Base-by-base conservation (phyloP, 2,329 filamentous ascomycete genomes). In the Lachnellula willkommii region DNA sequence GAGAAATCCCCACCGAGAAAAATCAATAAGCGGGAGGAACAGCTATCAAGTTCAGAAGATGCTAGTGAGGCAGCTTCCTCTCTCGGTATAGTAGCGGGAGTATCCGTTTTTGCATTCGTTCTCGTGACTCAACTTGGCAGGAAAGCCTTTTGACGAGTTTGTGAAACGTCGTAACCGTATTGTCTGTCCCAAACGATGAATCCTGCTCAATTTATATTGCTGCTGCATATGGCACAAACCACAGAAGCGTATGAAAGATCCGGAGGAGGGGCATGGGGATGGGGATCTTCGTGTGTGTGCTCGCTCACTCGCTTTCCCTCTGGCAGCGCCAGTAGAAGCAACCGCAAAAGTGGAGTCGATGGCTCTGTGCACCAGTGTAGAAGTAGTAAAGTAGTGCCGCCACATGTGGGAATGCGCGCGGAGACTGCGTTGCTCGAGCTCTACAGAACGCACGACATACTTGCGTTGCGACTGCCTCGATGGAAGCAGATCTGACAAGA, bases 151-250 rank as follows among this genome's bases (percentile, higher is more conserved):
- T 57, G 57, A 60, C 47, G 48, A 63, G 55, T 53, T 47, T 22
- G 64, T 66, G 59, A 59, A 55, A 66, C 45, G 22, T 47, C 45
- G 24, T 28, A 47, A 26, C 63, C 37, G 57, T 66, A 61, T 60
- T 65, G 60, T 65, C 61, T 66, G 59, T 65, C 60, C 63, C 60
- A 63, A 60, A 63, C 48, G 50, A 63, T 63, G 59, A 57, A 63
- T 52, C 50, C 56, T 51, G 43, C 50, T 56, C 49, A 45, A 20
- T 57, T 60, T 58, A 63, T 63, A 61, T 64, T 62, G 56, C 56
- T 50, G 56, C 55, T 62, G 64, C 59, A 63, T 32, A 43, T 32
- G 43, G 40, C 32, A 11, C 17, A 35, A 47, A 24, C 36, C 35
- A 36, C 9, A 42, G 53, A 55, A 47, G 47, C 42, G 15, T 14